Evolutionary conservation across 164 flowering plant species (phyloP).

Genomic region (Stephania yunnanensis): DNA sequence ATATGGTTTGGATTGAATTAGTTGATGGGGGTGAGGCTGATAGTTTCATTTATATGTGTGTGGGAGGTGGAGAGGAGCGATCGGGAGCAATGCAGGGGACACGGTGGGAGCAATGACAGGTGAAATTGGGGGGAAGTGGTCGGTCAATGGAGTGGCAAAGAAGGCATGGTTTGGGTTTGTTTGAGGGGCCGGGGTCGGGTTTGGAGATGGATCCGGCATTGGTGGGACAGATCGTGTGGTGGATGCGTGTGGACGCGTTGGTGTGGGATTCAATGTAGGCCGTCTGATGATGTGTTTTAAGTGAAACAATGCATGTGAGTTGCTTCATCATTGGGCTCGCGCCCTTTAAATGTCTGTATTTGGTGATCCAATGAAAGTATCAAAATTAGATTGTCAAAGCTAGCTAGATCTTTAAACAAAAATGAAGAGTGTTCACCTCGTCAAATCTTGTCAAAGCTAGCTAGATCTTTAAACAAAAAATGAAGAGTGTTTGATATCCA

Average conservation of each 20-base stretch:
- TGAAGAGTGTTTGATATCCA: no score
- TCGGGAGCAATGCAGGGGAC: conserved; percentile 6
- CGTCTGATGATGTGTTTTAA: not conserved
- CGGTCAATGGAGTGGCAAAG: conserved; percentile 46
- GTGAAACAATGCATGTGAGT: not conserved
- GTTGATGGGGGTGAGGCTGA: not conserved
- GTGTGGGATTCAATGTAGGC: not conserved
- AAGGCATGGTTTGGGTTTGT: conserved; percentile 14
- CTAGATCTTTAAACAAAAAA: no score
- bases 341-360: not conserved
- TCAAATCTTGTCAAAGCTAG: no score
- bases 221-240: not conserved
- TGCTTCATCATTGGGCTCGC: not conserved
- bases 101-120: conserved; percentile 23
- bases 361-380: not conserved
- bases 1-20: not conserved
- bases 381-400: not conserved
- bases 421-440: no score
- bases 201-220: not conserved
- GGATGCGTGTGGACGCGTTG: not conserved
- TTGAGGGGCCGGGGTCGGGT: not conserved
- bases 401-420: no score
- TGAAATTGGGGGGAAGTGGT: conserved; percentile 23
- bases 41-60: conserved; percentile 5
- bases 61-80: no score